Percentiles rank a stretch among this genome's conserved stretches.
These are phyloP conservation scores for Fusarium albidum DNA, from an alignment of 2,329 filamentous ascomycete genomes.

Conservation along the genomic window DNA sequence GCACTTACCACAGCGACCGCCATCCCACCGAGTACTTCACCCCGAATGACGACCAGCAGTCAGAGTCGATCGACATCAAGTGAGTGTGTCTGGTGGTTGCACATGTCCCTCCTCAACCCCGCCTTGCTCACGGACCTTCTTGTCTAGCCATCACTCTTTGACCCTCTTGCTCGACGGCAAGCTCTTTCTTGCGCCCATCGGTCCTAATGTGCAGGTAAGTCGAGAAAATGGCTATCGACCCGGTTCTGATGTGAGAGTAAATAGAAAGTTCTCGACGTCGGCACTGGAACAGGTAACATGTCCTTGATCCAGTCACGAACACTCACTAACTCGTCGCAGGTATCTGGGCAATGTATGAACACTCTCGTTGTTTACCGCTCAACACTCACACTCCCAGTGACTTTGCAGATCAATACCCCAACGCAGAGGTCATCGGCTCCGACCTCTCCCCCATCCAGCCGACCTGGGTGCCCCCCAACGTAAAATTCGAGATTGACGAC, in stretches of 20 bases:
- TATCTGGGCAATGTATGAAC: conserved; percentile 36
- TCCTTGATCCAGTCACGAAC: background rate
- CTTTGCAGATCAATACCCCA: conserved; percentile 32
- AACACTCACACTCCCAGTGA: conserved; percentile 11
- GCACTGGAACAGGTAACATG: conserved; percentile 28
- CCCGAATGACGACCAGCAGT: conserved; percentile 37
- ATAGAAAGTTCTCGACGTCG: conserved; percentile 35
- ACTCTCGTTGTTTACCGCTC: accelerated
- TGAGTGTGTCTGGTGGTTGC: background rate
- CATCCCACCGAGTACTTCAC: conserved; percentile 36
- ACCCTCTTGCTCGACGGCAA: conserved; percentile 25
- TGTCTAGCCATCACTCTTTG: conserved; percentile 32
- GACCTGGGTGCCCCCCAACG: conserved; percentile 32
- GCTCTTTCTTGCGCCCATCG: conserved; percentile 33
- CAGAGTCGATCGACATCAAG: conserved; percentile 38
- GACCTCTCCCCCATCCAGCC: conserved; percentile 36
- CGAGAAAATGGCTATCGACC: background rate
- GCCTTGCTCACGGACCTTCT: background rate
- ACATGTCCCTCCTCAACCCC: no score
- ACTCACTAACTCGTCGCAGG: conserved; percentile 12
- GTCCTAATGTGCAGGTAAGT: conserved; percentile 26
- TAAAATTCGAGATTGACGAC: conserved; percentile 35
- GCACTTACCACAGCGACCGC: conserved; percentile 36
- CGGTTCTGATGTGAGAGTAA: background rate
- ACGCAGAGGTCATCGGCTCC: conserved; percentile 31